Conservation (phyloP, 2,329 filamentous ascomycete species). For the Calonectria crousiana region DNA sequence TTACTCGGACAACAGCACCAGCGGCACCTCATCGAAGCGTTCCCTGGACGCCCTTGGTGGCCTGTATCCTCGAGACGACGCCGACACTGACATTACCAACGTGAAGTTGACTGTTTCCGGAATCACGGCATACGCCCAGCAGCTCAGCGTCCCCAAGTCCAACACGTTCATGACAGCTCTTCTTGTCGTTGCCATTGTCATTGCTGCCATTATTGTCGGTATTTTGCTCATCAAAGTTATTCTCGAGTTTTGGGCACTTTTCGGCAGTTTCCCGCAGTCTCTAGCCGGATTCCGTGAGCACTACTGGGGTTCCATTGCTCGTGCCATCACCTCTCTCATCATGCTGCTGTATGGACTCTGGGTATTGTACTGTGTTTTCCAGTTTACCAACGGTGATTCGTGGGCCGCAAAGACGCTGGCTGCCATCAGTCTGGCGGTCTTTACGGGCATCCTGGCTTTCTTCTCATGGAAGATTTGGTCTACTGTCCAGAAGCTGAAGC, state of each 20-base stretch:
- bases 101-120: slow-evolving; percentile 73
- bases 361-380: slow-evolving; percentile 96
- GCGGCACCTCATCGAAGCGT: slow-evolving; percentile 59
- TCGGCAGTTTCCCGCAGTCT: slow-evolving; percentile 84
- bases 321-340: slow-evolving; percentile 90
- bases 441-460: slow-evolving; percentile 84
- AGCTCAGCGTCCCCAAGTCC: slow-evolving; percentile 85
- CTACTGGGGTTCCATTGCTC: slow-evolving; percentile 93
- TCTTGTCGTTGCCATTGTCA: slow-evolving; percentile 86
- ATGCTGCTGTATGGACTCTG: slow-evolving; percentile 93
- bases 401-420: slow-evolving; percentile 92
- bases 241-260: slow-evolving; percentile 91
- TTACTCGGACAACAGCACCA: slow-evolving; percentile 71
- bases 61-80: slow-evolving; percentile 62
- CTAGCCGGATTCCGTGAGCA: slow-evolving; percentile 90
- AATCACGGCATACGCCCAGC: slow-evolving; percentile 85
- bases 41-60: slow-evolving; percentile 58
- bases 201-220: slow-evolving; percentile 85
- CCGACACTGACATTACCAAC: slow-evolving; percentile 40
- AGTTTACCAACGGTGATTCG: slow-evolving; percentile 93
- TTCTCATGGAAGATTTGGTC: slow-evolving; percentile 88
- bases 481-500: slow-evolving; percentile 80
- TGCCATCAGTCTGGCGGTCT: slow-evolving; percentile 81
- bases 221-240: slow-evolving; percentile 93
- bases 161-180: slow-evolving; percentile 98